A percentile compares a stretch with the other conserved stretches of the same genome.
These are phyloP conservation scores for Pichia sp. DNA, from an alignment of 1,139 yeast genomes.

Conservation along the genomic window DNA sequence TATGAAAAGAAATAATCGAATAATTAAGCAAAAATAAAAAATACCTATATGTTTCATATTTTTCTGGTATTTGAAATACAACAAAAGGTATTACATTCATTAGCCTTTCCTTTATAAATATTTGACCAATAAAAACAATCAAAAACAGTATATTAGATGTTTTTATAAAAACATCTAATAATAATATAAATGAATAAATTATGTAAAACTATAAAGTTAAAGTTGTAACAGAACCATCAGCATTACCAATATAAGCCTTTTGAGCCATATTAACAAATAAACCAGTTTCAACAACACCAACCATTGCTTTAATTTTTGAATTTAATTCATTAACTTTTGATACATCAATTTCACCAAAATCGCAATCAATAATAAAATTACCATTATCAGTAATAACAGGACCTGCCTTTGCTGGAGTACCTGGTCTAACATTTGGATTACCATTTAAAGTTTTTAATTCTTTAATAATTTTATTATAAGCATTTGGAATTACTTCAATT, in stretches of 20 bases:
- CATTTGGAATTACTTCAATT: conserved; percentile 87
- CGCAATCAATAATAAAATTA: conserved; percentile 88
- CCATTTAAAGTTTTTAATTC: conserved; percentile 68
- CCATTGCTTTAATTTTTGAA: conserved; percentile 58
- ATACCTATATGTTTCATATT: too few relatives aligned
- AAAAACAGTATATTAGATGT: too few relatives aligned
- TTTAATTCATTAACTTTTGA: conserved; percentile 53
- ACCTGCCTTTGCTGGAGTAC: conserved; percentile 92
- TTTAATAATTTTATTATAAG: conserved; percentile 68
- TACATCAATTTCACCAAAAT: conserved; percentile 72
- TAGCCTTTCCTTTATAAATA: too few relatives aligned
- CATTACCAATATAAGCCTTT: conserved; percentile 79
- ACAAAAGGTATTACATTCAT: too few relatives aligned
- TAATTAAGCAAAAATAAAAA: too few relatives aligned
- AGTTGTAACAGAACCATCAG: conserved; percentile 27
- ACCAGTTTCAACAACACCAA: conserved; percentile 98
- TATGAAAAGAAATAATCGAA: too few relatives aligned
- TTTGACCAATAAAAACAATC: too few relatives aligned
- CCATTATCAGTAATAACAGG: conserved; percentile 97
- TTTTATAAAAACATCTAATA: background rate
- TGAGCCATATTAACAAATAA: conserved; percentile 70
- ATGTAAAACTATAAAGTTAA: conserved; percentile 13
- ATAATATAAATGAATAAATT: background rate
- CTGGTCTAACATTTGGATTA: conserved; percentile 67
- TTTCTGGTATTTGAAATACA: too few relatives aligned